Conservation (phyloP, 805 yeast species). For the Myxozyma geophila region DNA sequence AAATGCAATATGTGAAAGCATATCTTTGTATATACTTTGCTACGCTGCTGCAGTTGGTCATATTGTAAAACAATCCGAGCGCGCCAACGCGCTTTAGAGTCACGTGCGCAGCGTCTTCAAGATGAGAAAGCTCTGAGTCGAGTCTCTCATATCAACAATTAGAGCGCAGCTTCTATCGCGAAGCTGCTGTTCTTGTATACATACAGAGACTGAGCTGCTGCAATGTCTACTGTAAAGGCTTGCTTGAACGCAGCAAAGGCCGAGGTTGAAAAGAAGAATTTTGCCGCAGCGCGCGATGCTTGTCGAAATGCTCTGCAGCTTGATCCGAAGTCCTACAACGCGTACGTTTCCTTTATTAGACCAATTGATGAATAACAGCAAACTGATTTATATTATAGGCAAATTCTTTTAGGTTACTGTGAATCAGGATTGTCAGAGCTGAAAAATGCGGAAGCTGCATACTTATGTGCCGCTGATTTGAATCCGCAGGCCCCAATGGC, state of each 20-base stretch:
- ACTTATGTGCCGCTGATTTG: conserved; percentile 52
- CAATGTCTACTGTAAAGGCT: conserved; percentile 22
- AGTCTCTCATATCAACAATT: too few relatives aligned
- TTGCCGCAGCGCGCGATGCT: conserved; percentile 62
- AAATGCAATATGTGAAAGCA: too few relatives aligned
- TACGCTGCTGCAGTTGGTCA: too few relatives aligned
- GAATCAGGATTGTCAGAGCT: conserved; percentile 42
- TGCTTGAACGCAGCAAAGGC: conserved; percentile 39
- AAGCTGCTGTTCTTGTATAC: too few relatives aligned
- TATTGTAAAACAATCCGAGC: too few relatives aligned
- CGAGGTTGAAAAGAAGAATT: conserved; percentile 54
- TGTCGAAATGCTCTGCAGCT: conserved; percentile 59
- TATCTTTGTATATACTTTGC: too few relatives aligned
- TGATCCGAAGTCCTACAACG: conserved; percentile 66
- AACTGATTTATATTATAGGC: conserved; percentile 17
- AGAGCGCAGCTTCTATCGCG: too few relatives aligned
- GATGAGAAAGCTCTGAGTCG: too few relatives aligned
- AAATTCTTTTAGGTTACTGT: conserved; percentile 32
- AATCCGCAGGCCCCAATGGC: conserved; percentile 57
- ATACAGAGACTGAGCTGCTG: not conserved
- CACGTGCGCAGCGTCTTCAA: too few relatives aligned
- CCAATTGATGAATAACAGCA: not conserved
- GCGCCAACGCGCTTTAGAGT: too few relatives aligned
- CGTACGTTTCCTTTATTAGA: conserved; percentile 50
- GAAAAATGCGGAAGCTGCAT: conserved; percentile 55